Percentiles rank a stretch among this genome's conserved stretches.
phyloP scores from a whole-genome alignment of 495 filamentous ascomycete genomes.

The Neurospora sp. region DNA sequence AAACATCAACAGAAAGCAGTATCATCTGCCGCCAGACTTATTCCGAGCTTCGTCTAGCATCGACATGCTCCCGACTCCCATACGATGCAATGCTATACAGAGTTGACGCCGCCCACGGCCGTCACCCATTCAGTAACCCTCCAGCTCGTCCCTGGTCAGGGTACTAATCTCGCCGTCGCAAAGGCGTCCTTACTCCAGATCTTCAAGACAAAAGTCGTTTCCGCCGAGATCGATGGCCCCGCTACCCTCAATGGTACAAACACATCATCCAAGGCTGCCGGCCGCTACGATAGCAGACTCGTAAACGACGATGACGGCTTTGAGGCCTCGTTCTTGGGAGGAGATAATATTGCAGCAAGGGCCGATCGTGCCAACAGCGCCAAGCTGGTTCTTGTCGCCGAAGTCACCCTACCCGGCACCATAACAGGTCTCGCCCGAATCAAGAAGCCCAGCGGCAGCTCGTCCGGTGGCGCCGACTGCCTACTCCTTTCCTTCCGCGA shows the following conservation, averaged over 20 bases:
- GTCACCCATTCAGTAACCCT: conserved; percentile 79
- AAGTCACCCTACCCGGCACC: conserved; percentile 72
- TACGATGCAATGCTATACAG: conserved; percentile 64
- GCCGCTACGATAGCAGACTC: conserved; percentile 31
- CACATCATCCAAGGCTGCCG: conserved; percentile 5
- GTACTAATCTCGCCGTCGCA: conserved; percentile 76
- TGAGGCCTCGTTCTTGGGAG: conserved; percentile 48
- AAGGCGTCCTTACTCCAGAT: conserved; percentile 88
- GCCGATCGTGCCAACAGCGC: conserved; percentile 50
- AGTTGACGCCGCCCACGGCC: conserved; percentile 83
- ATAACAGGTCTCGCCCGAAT: conserved; percentile 72
- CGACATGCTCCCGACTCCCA: conserved; percentile 15
- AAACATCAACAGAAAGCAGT: neutral
- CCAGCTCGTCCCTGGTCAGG: conserved; percentile 62
- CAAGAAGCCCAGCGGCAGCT: conserved; percentile 54
- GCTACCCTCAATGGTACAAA: conserved; percentile 8
- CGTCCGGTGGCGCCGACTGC: conserved; percentile 59
- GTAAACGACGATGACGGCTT: conserved; percentile 49
- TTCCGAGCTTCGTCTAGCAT: neutral
- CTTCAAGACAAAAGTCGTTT: conserved; percentile 50
- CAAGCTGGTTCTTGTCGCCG: conserved; percentile 76
- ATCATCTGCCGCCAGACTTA: neutral
- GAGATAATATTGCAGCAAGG: conserved; percentile 41
- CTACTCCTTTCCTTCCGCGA: conserved; percentile 76
- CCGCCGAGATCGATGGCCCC: conserved; percentile 40